A percentile compares a stretch with the other conserved stretches of the same genome.
Conservation (phyloP, 768 basidiomycete genomes). For the Xanthoconium stramineum region DNA sequence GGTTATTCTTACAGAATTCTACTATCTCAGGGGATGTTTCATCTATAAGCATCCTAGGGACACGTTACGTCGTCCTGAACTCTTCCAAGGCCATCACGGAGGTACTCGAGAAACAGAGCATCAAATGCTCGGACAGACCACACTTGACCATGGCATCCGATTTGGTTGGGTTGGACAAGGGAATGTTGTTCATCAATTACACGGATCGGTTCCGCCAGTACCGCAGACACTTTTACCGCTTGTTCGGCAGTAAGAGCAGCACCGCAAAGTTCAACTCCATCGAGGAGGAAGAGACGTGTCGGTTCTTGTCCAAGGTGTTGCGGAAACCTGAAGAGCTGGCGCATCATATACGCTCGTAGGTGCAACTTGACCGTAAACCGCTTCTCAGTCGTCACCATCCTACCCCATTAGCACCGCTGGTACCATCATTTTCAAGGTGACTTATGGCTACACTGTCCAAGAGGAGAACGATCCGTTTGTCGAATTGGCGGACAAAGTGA, state of each 20-base stretch:
- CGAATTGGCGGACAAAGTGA: conserved; percentile 23
- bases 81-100: conserved; percentile 42
- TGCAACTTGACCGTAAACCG: background rate
- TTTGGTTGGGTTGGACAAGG: conserved; percentile 14
- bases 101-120: conserved; percentile 51
- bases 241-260: conserved; percentile 12
- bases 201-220: conserved; percentile 9
- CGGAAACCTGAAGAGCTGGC: conserved; percentile 13
- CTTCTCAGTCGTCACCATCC: background rate
- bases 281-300: conserved; percentile 16
- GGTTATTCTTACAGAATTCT: background rate
- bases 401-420: conserved; percentile 6
- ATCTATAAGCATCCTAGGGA: conserved; percentile 35
- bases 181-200: conserved; percentile 5
- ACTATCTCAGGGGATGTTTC: conserved; percentile 26
- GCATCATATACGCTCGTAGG: conserved; percentile 23
- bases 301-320: conserved; percentile 19
- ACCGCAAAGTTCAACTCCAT: conserved; percentile 12
- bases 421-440: conserved; percentile 35
- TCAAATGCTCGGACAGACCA: conserved; percentile 44
- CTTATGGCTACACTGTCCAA: conserved; percentile 40
- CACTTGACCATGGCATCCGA: conserved; percentile 17
- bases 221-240: conserved; percentile 12
- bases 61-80: conserved; percentile 50
- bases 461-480: conserved; percentile 37